Base-by-base conservation (phyloP, 208 protist species). In the Acanthamoeba divionensis region DNA sequence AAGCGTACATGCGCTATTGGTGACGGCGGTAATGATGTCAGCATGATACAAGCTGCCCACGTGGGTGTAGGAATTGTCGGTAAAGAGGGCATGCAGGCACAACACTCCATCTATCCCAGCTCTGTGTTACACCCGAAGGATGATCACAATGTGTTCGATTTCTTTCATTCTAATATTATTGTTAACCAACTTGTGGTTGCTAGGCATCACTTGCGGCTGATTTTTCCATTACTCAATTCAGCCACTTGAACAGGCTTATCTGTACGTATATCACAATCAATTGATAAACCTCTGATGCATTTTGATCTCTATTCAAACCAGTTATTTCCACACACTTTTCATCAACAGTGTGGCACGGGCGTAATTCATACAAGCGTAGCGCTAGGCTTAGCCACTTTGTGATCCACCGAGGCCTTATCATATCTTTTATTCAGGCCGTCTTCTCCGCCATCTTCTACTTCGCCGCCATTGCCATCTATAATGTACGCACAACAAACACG, bases 21-120 rank as follows among this genome's bases (percentile, higher is more conserved):
- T 31, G 98, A 99, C 93, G 98, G 98, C 65, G 98, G 98, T 67
- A 99, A 99, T 92, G 98, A 99, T 90, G 98, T 99, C 2, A 93
- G 94, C 9, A 99, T 99, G 98, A 98, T 98, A 63, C 87, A 93
- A 48, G 97, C 96, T 1, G 97, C 97, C 48, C 95, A 99, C 91
- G 97, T 98, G n/a, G 97, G 98, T 50, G 95, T 99, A 55, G 98
- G 98, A 44, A 98, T 99, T 89, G 98, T 98, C 47, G 98, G 98
- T 18, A 98, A 98, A 90, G 98, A 99, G 91, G 98, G 98, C 41
- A 98, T 97, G 83, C 98, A 99, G 92, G 36, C 5, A 41, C 36
- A 41, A 41, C 5, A 41, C 36, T 5, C 36, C 36, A 41, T 41
- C 36, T 41, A 6, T 41, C 2, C 36, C 36, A 41, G 36, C 36